Conservation (phyloP, 163 green algal species). For the Volvox carteri region DNA sequence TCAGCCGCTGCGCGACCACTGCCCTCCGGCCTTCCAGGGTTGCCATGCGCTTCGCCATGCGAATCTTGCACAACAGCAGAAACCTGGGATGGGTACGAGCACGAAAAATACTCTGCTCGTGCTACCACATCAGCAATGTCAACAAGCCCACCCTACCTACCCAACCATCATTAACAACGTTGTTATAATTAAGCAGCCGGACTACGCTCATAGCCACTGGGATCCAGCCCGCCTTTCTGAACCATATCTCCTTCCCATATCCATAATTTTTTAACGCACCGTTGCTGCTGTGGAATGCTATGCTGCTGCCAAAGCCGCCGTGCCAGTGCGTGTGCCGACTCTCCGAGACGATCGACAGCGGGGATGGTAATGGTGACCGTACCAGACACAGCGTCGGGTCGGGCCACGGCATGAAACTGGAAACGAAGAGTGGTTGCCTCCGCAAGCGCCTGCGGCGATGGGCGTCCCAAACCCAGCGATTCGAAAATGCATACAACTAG, state of each 20-base stretch:
- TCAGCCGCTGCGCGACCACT: constrained; percentile 78
- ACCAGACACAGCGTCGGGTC: constrained; percentile 22
- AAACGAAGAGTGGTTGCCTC: constrained; percentile 80
- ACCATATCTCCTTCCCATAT: too few relatives aligned
- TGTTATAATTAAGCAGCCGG: too few relatives aligned
- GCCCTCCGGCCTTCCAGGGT: constrained; percentile 71
- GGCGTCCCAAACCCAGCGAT: background rate
- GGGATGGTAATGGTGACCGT: constrained; percentile 66
- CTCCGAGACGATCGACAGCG: constrained; percentile 67
- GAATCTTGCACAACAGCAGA: constrained; percentile 76
- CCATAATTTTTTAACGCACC: constrained; percentile 71
- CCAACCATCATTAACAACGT: too few relatives aligned
- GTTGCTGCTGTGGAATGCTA: constrained; percentile 74
- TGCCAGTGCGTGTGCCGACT: constrained; percentile 77
- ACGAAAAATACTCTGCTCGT: too few relatives aligned
- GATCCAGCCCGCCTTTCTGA: too few relatives aligned
- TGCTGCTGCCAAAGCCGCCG: constrained; percentile 76
- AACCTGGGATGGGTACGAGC: constrained; percentile 77
- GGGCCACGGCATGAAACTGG: constrained; percentile 79
- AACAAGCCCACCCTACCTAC: too few relatives aligned
- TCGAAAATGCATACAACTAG: background rate
- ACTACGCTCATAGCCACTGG: too few relatives aligned
- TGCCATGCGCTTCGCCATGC: constrained; percentile 75
- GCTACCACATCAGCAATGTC: too few relatives aligned
- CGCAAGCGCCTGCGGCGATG: constrained; percentile 62